These are phyloP conservation scores for Discostella pseudostelligera DNA, from an alignment of 108 stramenopile species.

Conservation along the genomic window DNA sequence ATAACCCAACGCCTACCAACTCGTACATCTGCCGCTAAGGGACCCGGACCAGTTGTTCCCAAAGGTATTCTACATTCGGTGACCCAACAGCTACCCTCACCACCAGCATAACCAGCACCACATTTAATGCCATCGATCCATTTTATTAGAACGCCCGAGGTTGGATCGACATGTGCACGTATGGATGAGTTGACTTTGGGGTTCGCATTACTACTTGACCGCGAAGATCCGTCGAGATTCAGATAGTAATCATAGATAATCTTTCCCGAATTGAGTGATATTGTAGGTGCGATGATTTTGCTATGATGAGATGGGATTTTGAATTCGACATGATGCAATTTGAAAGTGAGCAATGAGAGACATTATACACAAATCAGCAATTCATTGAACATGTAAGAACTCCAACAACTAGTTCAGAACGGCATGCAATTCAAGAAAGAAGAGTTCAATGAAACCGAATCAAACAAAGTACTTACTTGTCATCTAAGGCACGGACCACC, in stretches of 20 bases:
- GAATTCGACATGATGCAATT: no score
- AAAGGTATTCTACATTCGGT: slow-evolving; percentile 38
- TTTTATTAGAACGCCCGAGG: slow-evolving; percentile 32
- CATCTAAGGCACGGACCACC: slow-evolving; percentile 31
- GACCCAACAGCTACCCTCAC: slow-evolving; percentile 41
- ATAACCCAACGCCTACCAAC: slow-evolving; percentile 45
- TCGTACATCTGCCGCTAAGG: slow-evolving; percentile 31
- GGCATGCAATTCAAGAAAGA: no score
- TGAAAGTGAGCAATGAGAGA: neutral
- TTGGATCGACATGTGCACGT: slow-evolving; percentile 48
- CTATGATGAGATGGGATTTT: slow-evolving; percentile 8
- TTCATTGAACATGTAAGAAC: no score
- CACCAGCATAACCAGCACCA: slow-evolving; percentile 4
- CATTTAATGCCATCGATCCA: slow-evolving; percentile 37
- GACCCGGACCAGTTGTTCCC: slow-evolving; percentile 28
- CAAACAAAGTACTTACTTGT: slow-evolving; percentile 10
- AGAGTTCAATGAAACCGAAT: no score
- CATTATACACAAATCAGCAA: neutral
- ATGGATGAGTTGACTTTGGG: slow-evolving; percentile 25
- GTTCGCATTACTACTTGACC: neutral
- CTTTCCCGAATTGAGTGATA: slow-evolving; percentile 48
- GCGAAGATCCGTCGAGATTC: slow-evolving; percentile 17
- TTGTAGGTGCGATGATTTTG: slow-evolving; percentile 47
- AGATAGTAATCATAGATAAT: slow-evolving; percentile 47
- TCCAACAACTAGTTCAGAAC: no score